Evolutionary conservation across 192 early-diverging fungal species (phyloP), one percentile per base, ranked within the genome.

Genomic region (Phycomyces blakesleeanus): DNA sequence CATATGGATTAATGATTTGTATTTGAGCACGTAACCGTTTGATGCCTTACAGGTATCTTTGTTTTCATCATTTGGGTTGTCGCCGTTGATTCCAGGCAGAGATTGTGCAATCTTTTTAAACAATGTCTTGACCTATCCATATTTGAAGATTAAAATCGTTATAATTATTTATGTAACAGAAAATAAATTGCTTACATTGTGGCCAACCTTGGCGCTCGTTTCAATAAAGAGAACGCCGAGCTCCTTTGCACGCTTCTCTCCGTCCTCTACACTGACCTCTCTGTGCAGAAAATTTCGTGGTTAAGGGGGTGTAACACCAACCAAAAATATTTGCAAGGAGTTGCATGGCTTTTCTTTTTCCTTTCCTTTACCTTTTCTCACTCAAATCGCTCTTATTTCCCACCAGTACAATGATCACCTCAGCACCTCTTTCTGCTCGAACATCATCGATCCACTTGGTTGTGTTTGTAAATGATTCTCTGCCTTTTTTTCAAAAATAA

Each of bases 371-470:
- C 79, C 93, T 81, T 69, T 94, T 96, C 44, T 98, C 97, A 73
- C 84, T 92, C 68, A 99, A 79, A 78, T 99, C 97, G 5, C 94
- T 97, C 81, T 99, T 99, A 85, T 99, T 99, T 22, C 96, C 97
- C 12, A 98, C 95, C 15, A 99, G 76, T 27, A 99, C 96, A 71
- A 99, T 97, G 44, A 98, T 91, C 5, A 99, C 97, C 68, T 99
- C 95, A 67, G 91, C 88, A 18, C 97, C 97, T 59, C 97, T 89
- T 82, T 99, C 97, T 24, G 93, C 93, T 14, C 96, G 89, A 24
- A 99, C 96, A 79, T 98, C 95, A 62, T 99, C 97, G 57, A 99
- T 92, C 97, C 97, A 99, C 73, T 97, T 98, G 49, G 89, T 81
- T 16, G 96, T 97, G 81, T 97, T 95, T 70, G 86, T 81, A 81